Conservation (phyloP, 2,329 filamentous ascomycete species). For the Hypoxylon sp. region DNA sequence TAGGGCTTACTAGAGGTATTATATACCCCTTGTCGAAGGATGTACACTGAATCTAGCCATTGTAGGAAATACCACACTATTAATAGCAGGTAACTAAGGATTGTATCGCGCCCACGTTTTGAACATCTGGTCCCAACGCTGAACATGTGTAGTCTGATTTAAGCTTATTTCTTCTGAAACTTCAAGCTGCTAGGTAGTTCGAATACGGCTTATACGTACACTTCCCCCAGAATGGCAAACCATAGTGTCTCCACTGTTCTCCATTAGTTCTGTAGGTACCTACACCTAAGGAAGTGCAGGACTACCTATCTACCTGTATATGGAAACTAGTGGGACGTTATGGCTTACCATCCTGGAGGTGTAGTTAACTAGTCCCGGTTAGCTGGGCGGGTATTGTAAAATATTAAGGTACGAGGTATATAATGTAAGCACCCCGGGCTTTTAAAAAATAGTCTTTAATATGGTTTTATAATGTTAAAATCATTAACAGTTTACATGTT, state of each 20-base stretch:
- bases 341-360: too few species aligned
- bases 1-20: background rate
- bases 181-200: background rate
- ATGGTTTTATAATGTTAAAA: too few species aligned
- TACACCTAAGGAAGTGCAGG: background rate
- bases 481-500: too few species aligned
- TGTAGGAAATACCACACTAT: background rate
- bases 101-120: background rate
- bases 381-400: too few species aligned
- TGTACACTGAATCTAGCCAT: background rate
- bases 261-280: background rate
- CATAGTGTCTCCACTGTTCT: too few species aligned
- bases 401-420: background rate
- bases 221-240: too few species aligned
- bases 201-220: background rate
- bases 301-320: background rate
- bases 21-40: background rate
- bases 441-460: too few species aligned
- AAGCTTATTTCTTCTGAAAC: slow-evolving; percentile 6
- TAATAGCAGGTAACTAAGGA: slow-evolving; percentile 2
- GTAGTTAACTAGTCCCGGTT: too few species aligned
- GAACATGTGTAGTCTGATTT: background rate
- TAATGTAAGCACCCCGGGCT: too few species aligned
- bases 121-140: background rate
- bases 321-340: too few species aligned